A percentile compares a stretch with the other conserved stretches of the same genome.
These are phyloP conservation scores for Solioccasus polychromus DNA, from an alignment of 768 basidiomycete species.

Conservation along the genomic window DNA sequence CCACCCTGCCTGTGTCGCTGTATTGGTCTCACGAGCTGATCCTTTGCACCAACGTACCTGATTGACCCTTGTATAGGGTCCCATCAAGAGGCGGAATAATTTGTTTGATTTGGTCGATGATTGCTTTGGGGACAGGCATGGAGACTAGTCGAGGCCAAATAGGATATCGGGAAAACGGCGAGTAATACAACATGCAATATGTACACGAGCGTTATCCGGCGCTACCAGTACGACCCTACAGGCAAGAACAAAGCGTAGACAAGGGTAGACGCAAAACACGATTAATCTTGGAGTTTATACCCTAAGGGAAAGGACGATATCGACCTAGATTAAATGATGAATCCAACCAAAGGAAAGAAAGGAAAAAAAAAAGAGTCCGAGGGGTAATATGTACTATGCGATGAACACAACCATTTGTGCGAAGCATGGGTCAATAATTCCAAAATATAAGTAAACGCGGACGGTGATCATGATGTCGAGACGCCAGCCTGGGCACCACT, in stretches of 20 bases:
- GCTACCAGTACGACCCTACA: constrained; percentile 8
- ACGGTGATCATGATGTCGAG: constrained; percentile 16
- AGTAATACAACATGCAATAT: constrained; percentile 29
- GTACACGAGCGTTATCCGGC: constrained; percentile 17
- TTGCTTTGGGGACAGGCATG: constrained; percentile 61
- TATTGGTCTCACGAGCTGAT: constrained; percentile 1
- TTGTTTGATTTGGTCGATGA: constrained; percentile 71
- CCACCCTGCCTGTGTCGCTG: constrained; percentile 66
- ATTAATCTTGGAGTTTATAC: constrained; percentile 28
- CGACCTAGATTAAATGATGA: constrained; percentile 1
- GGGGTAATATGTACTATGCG: constrained; percentile 26
- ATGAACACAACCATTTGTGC: background rate
- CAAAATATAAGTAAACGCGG: constrained; percentile 31
- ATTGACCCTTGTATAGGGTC: constrained; percentile 92
- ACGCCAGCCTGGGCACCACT: constrained; percentile 19
- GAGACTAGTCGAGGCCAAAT: constrained; percentile 5
- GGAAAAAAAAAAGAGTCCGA: constrained; percentile 18
- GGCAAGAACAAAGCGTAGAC: constrained; percentile 2
- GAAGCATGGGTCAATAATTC: constrained; percentile 26
- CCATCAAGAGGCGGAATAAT: constrained; percentile 90
- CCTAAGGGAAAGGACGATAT: constrained; percentile 13
- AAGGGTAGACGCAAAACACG: constrained; percentile 13
- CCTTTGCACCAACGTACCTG: constrained; percentile 46
- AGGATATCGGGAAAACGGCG: constrained; percentile 17
- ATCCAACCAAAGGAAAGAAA: constrained; percentile 11